Conservation (phyloP, 768 basidiomycete genomes). For the Imleria badia region DNA sequence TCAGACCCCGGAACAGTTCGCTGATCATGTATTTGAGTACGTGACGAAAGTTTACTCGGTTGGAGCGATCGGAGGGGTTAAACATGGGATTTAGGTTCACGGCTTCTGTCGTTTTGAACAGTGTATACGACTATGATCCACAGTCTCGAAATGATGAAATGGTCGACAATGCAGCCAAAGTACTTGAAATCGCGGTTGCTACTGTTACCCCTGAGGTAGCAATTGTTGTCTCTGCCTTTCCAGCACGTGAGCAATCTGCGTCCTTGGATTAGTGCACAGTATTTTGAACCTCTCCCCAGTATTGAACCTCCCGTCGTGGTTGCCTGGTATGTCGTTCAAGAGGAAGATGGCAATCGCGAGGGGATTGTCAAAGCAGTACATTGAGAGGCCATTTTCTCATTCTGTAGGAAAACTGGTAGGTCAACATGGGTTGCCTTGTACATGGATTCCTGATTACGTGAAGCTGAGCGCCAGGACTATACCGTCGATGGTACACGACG, state of each 20-base stretch:
- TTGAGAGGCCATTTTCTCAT: not conserved
- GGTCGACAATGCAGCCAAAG: not conserved
- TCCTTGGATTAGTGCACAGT: not conserved
- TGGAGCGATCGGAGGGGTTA: not conserved
- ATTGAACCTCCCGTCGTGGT: slow-evolving; percentile 5
- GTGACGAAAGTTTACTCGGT: not conserved
- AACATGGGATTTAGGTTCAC: not conserved
- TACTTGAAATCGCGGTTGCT: not conserved
- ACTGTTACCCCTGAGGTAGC: not conserved
- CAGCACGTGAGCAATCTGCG: not conserved
- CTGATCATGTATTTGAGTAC: slow-evolving; percentile 26
- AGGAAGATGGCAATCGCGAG: not conserved
- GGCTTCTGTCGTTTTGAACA: not conserved
- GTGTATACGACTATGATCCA: not conserved
- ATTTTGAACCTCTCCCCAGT: not conserved
- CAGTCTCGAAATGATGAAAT: not conserved
- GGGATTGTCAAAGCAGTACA: not conserved
- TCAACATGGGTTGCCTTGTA: no score
- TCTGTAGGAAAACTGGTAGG: not conserved
- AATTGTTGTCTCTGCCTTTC: not conserved
- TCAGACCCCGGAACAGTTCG: slow-evolving; percentile 29
- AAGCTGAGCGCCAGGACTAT: not conserved
- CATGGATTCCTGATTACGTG: not conserved
- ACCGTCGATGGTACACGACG: not conserved
- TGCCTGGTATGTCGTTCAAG: slow-evolving; percentile 11